Percentiles rank a stretch among this genome's conserved stretches.
Conservation (phyloP, 352 stramenopile species). For the Globisporangium alternatum region DNA sequence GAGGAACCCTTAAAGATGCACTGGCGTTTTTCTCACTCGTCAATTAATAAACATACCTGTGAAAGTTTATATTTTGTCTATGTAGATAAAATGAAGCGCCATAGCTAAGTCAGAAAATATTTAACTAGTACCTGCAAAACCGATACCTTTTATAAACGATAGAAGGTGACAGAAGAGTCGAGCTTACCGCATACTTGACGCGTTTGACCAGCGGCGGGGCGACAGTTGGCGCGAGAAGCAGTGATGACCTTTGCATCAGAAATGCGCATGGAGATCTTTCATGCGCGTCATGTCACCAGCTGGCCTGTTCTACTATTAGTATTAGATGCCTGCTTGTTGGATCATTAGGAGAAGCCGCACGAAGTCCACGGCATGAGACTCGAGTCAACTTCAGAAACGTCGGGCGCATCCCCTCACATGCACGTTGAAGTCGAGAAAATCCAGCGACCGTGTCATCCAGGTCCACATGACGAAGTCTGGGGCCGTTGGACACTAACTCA, state of each 20-base stretch:
- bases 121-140: neutral
- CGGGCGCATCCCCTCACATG: neutral
- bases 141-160: neutral
- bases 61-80: neutral
- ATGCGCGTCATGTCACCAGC: too few relatives aligned
- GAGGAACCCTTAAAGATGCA: neutral
- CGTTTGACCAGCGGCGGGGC: too few relatives aligned
- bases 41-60: neutral
- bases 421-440: conserved; percentile 10
- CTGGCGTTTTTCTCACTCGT: conserved; percentile 2
- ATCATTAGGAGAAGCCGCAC: too few relatives aligned
- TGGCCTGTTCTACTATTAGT: too few relatives aligned
- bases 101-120: neutral
- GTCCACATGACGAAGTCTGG: too few relatives aligned
- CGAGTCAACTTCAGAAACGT: conserved; percentile 6
- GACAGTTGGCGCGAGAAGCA: too few relatives aligned
- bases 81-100: neutral
- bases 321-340: too few relatives aligned
- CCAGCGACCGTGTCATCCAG: neutral
- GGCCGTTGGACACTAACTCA: neutral
- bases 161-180: too few relatives aligned
- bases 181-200: too few relatives aligned
- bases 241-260: too few relatives aligned
- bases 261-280: too few relatives aligned
- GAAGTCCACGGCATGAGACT: too few relatives aligned